These are phyloP conservation scores for Tetrapisispora arboricola DNA, from an alignment of 805 yeast genomes.

Conservation along the genomic window DNA sequence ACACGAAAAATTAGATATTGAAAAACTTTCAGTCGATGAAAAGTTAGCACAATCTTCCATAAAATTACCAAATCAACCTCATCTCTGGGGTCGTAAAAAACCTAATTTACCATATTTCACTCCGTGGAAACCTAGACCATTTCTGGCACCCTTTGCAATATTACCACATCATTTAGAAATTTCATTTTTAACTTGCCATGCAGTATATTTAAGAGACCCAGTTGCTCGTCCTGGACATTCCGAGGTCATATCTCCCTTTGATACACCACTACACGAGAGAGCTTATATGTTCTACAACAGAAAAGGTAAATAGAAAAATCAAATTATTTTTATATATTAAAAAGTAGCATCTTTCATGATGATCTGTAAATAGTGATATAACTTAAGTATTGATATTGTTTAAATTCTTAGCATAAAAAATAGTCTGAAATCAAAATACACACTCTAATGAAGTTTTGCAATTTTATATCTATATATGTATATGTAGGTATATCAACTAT, in stretches of 20 bases:
- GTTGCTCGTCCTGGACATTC: conserved; percentile 95
- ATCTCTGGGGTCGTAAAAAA: conserved; percentile 69
- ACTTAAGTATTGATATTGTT: neutral
- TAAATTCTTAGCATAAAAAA: neutral
- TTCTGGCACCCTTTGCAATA: conserved; percentile 84
- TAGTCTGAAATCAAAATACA: no score
- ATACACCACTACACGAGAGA: conserved; percentile 72
- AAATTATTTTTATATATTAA: neutral
- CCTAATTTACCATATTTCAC: conserved; percentile 79
- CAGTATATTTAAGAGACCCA: conserved; percentile 93
- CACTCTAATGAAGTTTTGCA: no score
- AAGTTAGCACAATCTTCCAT: conserved; percentile 35
- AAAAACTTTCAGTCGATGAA: conserved; percentile 43
- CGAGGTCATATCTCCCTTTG: conserved; percentile 88
- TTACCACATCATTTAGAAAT: conserved; percentile 88
- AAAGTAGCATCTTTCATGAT: neutral
- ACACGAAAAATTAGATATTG: conserved; percentile 35
- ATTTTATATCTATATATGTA: no score
- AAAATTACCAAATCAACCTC: conserved; percentile 70
- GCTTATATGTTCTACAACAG: conserved; percentile 90
- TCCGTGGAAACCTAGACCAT: conserved; percentile 94
- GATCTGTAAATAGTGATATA: conserved; percentile 6
- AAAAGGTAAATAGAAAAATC: conserved; percentile 35
- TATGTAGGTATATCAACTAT: no score
- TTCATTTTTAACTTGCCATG: conserved; percentile 87